phyloP scores from a whole-genome alignment of 345 rosid genomes.

The Bruguiera gymnorhiza region DNA sequence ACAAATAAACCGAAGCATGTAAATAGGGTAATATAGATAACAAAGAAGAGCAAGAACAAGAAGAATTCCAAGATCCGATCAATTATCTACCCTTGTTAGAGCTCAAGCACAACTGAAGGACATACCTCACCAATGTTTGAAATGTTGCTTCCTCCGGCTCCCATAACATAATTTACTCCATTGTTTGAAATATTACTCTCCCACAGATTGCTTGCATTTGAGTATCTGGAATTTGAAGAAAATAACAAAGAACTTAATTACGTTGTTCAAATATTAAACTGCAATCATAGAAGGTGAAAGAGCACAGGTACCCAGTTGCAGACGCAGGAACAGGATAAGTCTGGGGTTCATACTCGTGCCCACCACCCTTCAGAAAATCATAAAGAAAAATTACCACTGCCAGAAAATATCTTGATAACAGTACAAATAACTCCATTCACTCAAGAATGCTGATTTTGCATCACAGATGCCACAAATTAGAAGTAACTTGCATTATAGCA shows the following conservation, averaged over 20 bases:
- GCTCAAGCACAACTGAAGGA: background rate
- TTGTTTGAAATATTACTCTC: conserved; percentile 35
- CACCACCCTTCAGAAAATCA: conserved; percentile 42
- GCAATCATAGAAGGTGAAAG: background rate
- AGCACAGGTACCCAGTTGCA: conserved; percentile 32
- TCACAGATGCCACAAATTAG: background rate
- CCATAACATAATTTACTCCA: conserved; percentile 24
- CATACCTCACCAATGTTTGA: conserved; percentile 42
- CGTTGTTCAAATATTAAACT: background rate
- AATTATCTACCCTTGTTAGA: too few relatives aligned
- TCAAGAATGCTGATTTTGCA: background rate
- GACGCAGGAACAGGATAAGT: conserved; percentile 39
- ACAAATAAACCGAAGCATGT: too few relatives aligned
- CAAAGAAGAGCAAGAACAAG: too few relatives aligned
- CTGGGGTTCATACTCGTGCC: conserved; percentile 40
- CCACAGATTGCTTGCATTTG: conserved; percentile 25
- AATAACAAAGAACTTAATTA: conserved; percentile 1
- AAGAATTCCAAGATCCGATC: too few relatives aligned
- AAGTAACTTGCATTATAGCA: background rate
- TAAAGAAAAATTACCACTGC: conserved; percentile 5
- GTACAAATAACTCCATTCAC: background rate
- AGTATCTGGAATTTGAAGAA: conserved; percentile 29
- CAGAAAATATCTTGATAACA: background rate
- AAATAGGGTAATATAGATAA: too few relatives aligned
- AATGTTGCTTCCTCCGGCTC: conserved; percentile 25